Conservation (phyloP, 495 filamentous ascomycete genomes). For the Podospora fimiseda region DNA sequence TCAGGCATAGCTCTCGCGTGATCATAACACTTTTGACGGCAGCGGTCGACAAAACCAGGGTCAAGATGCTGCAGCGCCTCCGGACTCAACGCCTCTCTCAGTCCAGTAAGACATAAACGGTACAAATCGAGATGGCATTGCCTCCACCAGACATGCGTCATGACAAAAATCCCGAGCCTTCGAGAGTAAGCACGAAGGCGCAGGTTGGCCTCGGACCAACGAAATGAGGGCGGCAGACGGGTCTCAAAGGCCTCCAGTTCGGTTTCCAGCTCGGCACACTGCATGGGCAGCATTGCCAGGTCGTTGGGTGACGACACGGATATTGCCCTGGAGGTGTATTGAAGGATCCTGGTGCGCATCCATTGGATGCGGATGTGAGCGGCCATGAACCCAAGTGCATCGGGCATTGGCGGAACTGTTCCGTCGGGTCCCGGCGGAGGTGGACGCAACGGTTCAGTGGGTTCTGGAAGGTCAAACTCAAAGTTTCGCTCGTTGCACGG, state of each 20-base stretch:
- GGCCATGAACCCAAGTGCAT: constrained; percentile 44
- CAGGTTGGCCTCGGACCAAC: constrained; percentile 42
- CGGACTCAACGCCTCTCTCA: constrained; percentile 38
- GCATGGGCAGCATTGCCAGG: constrained; percentile 33
- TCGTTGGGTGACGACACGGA: constrained; percentile 28
- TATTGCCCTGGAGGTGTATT: constrained; percentile 33
- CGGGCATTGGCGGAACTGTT: constrained; percentile 27
- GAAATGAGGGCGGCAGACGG: constrained; percentile 39
- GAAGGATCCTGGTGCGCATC: constrained; percentile 39
- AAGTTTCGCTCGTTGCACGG: constrained; percentile 50
- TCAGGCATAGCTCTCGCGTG: constrained; percentile 44
- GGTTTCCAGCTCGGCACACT: constrained; percentile 33
- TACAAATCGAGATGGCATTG: constrained; percentile 47
- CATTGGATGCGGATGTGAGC: constrained; percentile 42
- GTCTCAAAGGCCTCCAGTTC: constrained; percentile 41
- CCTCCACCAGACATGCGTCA: constrained; percentile 47
- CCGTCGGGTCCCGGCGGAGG: constrained; percentile 24
- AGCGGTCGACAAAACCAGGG: constrained; percentile 31
- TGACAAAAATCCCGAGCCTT: constrained; percentile 41
- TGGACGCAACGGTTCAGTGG: constrained; percentile 37
- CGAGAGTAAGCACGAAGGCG: constrained; percentile 44
- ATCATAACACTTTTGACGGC: constrained; percentile 37
- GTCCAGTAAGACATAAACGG: constrained; percentile 37
- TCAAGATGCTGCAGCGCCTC: constrained; percentile 33
- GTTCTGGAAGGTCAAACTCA: constrained; percentile 44